Base-by-base conservation (phyloP, 2,329 filamentous ascomycete genomes). In the Ceratocystis variospora region DNA sequence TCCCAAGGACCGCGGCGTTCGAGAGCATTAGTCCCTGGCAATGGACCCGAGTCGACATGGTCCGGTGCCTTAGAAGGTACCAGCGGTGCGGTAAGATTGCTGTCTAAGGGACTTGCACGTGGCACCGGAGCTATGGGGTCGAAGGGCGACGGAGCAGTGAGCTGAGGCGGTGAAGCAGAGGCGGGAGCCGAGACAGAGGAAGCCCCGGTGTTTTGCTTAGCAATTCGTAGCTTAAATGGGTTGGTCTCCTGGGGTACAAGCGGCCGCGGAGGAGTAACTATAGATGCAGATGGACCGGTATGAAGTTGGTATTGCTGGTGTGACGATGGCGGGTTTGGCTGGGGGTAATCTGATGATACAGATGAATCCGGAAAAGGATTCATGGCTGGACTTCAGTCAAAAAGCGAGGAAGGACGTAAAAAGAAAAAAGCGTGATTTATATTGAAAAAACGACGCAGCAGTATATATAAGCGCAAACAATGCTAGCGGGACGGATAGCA, bases 1-100 rank as follows among this genome's bases (percentile, higher is more conserved):
- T 67, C 45, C 55, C 62, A 67, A 31, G 62, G 50, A 46, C 28
- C 44, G 25, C 44, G 50, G 22, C 17, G 15, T 1, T 41, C 25
- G 3, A 31, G 10, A 15, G 53, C 3, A 17, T 12, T 17, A 70
- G 33, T n/a, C 72, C 68, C 17, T 10, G 28, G 66, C 64, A 5
- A 63, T 66, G 5, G 17, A 1, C 28, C 33, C 8, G 22, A 17
- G 5, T 8, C 7, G 1, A 25, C 12, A 31, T 31, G 53, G 28
- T 7, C n/a, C 31, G 8, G 59, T 17, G 31, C 33, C 19, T 31
- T 44, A 12, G 22, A 8, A 25, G 31, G 33, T 7, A 7, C 33
- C 45, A 50, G 50, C 28, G 25, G 44, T 6, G 63, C 15, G 25
- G 50, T 33, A 59, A 57, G 33, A 33, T 50, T 31, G 8, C 12